These are phyloP conservation scores for Eucalyptus regnans DNA, from an alignment of 345 rosid species.

Conservation along the genomic window DNA sequence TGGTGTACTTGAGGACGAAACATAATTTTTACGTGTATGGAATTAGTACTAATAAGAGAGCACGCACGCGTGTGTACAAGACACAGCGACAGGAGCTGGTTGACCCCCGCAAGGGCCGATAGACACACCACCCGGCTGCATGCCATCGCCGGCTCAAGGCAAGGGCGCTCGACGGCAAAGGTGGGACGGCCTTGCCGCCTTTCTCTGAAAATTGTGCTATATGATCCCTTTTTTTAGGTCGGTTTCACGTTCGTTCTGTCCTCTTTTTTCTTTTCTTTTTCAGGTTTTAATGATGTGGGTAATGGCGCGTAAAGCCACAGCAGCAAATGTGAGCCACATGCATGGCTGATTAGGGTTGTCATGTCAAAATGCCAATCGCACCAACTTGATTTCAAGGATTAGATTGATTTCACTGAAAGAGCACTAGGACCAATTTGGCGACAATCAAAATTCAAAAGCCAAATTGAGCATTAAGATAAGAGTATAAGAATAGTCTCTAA, in stretches of 20 bases:
- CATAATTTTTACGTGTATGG: too few relatives aligned
- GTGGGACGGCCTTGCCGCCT: not conserved
- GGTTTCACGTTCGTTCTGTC: not conserved
- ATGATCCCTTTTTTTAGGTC: fast-evolving
- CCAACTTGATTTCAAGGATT: not conserved
- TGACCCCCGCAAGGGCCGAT: not conserved
- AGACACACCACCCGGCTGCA: not conserved
- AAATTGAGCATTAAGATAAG: not conserved
- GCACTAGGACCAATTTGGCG: not conserved
- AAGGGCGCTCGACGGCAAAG: not conserved
- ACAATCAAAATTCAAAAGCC: not conserved
- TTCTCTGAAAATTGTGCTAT: not conserved
- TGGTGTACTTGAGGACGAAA: too few relatives aligned
- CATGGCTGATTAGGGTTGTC: not conserved
- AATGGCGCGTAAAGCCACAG: not conserved
- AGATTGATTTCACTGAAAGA: not conserved
- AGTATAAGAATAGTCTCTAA: not conserved
- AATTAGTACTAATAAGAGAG: too few relatives aligned
- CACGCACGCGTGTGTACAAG: fast-evolving
- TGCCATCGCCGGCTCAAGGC: not conserved
- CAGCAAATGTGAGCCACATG: not conserved
- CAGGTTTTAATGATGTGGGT: not conserved
- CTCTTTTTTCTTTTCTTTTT: not conserved
- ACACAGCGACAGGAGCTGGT: not conserved
- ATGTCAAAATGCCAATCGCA: not conserved